phyloP scores from a whole-genome alignment of 768 basidiomycete genomes.

The Russula emetica region DNA sequence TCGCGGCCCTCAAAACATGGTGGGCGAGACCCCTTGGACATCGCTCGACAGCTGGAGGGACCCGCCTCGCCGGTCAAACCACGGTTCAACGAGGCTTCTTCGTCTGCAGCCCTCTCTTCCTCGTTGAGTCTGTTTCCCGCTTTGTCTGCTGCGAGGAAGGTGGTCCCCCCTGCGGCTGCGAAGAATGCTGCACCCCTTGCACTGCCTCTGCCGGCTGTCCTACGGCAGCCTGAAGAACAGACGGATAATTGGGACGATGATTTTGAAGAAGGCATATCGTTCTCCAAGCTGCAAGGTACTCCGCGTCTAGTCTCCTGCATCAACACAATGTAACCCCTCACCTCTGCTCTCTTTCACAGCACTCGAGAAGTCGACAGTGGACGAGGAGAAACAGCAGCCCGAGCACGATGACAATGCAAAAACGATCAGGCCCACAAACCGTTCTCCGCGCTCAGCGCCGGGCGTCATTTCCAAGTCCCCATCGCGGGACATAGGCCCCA shows the following conservation, averaged over 20 bases:
- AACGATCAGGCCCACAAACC: constrained; percentile 73
- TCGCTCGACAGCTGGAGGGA: constrained; percentile 49
- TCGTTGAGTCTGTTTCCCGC: constrained; percentile 20
- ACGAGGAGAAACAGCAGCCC: constrained; percentile 41
- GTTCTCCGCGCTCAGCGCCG: constrained; percentile 48
- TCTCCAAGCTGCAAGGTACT: constrained; percentile 72
- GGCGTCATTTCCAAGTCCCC: constrained; percentile 55
- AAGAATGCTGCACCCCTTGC: constrained; percentile 30
- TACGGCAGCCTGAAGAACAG: constrained; percentile 77
- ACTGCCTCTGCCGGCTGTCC: constrained; percentile 57
- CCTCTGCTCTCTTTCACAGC: constrained; percentile 48
- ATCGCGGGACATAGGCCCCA: constrained; percentile 55
- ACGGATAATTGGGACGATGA: constrained; percentile 99
- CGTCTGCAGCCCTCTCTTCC: constrained; percentile 18
- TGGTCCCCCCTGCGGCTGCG: constrained; percentile 18
- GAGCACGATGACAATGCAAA: constrained; percentile 38
- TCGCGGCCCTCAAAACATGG: constrained; percentile 65
- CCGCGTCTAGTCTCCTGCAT: neutral
- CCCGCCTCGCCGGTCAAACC: constrained; percentile 32
- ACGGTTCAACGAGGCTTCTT: constrained; percentile 12
- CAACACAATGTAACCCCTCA: neutral
- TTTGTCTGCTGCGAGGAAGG: constrained; percentile 26
- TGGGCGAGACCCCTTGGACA: constrained; percentile 36
- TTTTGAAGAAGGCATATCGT: constrained; percentile 90
- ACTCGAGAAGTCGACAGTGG: constrained; percentile 47